Conservation (phyloP, 2,329 filamentous ascomycete genomes). For the Emmonsia crescens region DNA sequence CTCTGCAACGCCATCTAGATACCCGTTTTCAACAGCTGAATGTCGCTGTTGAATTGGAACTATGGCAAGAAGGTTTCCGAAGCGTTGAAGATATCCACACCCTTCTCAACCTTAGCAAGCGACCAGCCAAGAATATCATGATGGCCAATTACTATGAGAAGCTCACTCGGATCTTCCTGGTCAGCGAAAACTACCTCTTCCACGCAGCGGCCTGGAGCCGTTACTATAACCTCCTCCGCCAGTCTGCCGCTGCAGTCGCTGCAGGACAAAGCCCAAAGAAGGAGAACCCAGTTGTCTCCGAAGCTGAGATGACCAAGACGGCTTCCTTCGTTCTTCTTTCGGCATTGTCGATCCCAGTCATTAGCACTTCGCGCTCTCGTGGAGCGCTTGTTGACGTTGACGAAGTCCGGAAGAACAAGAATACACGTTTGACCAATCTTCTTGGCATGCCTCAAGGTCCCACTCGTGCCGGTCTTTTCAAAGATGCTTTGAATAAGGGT, state of each 20-base stretch:
- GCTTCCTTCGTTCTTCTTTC: conserved; percentile 93
- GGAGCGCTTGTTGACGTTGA: conserved; percentile 95
- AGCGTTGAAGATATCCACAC: conserved; percentile 99
- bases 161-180: conserved; percentile 94
- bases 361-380: conserved; percentile 92
- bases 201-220: conserved; percentile 95
- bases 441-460: conserved; percentile 86
- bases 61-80: conserved; percentile 99
- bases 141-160: conserved; percentile 99
- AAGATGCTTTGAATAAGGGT: conserved; percentile 89
- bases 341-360: conserved; percentile 94
- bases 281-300: conserved; percentile 81
- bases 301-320: conserved; percentile 84
- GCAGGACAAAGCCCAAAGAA: conserved; percentile 82
- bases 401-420: conserved; percentile 97
- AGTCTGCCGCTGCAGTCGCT: conserved; percentile 73
- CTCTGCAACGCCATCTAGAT: conserved; percentile 90
- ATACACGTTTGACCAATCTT: conserved; percentile 89
- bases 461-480: conserved; percentile 83
- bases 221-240: conserved; percentile 92
- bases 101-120: conserved; percentile 92
- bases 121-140: conserved; percentile 96
- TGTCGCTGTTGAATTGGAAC: conserved; percentile 90
- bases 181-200: conserved; percentile 99
- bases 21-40: conserved; percentile 98